These are phyloP conservation scores for Pseudopithomyces maydicus DNA, from an alignment of 2,329 filamentous ascomycete species.

Conservation along the genomic window DNA sequence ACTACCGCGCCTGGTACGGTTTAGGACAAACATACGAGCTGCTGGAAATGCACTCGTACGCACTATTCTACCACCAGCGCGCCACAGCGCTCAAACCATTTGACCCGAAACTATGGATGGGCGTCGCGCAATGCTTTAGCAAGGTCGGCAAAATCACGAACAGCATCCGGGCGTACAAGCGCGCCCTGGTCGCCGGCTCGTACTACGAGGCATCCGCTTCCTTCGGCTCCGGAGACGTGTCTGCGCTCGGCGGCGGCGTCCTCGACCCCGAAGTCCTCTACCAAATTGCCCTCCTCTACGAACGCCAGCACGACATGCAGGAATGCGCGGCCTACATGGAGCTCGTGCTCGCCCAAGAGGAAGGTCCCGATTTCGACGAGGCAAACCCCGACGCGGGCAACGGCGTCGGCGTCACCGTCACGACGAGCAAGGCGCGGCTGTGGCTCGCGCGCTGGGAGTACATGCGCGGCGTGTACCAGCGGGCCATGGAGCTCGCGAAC, in stretches of 20 bases:
- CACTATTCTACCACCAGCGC: conserved; percentile 96
- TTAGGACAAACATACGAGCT: conserved; percentile 97
- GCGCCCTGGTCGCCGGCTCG: conserved; percentile 84
- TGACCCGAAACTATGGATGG: conserved; percentile 99
- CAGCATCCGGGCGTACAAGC: conserved; percentile 92
- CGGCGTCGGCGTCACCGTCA: conserved; percentile 84
- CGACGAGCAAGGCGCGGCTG: conserved; percentile 89
- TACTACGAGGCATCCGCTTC: conserved; percentile 74
- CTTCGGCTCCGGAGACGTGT: conserved; percentile 54
- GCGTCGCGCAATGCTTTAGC: conserved; percentile 87
- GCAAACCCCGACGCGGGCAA: conserved; percentile 49
- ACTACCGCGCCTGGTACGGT: conserved; percentile 98
- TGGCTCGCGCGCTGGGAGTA: conserved; percentile 90
- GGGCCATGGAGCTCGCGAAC: conserved; percentile 80
- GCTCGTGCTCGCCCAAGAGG: conserved; percentile 89
- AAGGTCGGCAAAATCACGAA: conserved; percentile 87
- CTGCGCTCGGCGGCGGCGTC: conserved; percentile 54
- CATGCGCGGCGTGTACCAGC: conserved; percentile 72
- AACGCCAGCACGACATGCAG: conserved; percentile 74
- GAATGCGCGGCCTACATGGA: conserved; percentile 96
- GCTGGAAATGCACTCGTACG: conserved; percentile 96
- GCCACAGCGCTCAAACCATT: conserved; percentile 91
- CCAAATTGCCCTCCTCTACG: conserved; percentile 89
- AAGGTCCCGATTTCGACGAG: conserved; percentile 60
- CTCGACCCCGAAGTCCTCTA: conserved; percentile 91